Evolutionary conservation across 139 green algal species (phyloP).

Genomic region (Chlamydomonas eustigma): DNA sequence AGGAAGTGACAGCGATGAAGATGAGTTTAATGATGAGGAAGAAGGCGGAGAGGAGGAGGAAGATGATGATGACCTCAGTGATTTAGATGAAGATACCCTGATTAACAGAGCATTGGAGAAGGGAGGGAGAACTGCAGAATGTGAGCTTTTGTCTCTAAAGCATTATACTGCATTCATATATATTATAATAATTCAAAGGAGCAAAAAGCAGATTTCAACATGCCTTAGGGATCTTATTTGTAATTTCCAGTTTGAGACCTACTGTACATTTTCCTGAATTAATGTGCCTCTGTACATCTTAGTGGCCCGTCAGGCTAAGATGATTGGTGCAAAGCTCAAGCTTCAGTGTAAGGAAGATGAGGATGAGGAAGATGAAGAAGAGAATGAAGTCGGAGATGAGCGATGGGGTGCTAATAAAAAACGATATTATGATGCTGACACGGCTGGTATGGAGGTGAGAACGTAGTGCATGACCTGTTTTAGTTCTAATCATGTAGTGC

Average conservation of each 20-base stretch:
- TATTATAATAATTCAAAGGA: too few species aligned
- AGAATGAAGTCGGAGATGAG: conserved; percentile 33
- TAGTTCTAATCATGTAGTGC: too few species aligned
- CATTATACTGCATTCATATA: not conserved
- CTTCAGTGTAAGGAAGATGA: conserved; percentile 47
- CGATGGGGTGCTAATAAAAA: conserved; percentile 67
- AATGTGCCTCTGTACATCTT: too few species aligned
- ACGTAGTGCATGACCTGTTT: conserved; percentile 30
- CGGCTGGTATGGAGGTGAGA: conserved; percentile 18
- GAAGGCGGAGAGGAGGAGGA: not conserved
- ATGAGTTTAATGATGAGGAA: not conserved
- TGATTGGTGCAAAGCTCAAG: conserved; percentile 59
- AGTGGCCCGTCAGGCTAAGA: conserved; percentile 47
- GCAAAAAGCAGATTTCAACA: too few species aligned
- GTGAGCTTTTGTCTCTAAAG: not conserved
- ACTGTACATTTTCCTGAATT: too few species aligned
- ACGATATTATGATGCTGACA: conserved; percentile 73
- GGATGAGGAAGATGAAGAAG: conserved; percentile 44
- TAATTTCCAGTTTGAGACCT: too few species aligned
- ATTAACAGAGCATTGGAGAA: conserved; percentile 5
- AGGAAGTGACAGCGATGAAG: not conserved
- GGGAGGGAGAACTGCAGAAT: not conserved
- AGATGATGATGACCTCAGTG: not conserved
- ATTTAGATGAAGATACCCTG: not conserved
- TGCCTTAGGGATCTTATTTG: too few species aligned